Evolutionary conservation across 306 rosid species (phyloP), one percentile per base, ranked within the genome.

Genomic region (Cucurbita argyrosperma): DNA sequence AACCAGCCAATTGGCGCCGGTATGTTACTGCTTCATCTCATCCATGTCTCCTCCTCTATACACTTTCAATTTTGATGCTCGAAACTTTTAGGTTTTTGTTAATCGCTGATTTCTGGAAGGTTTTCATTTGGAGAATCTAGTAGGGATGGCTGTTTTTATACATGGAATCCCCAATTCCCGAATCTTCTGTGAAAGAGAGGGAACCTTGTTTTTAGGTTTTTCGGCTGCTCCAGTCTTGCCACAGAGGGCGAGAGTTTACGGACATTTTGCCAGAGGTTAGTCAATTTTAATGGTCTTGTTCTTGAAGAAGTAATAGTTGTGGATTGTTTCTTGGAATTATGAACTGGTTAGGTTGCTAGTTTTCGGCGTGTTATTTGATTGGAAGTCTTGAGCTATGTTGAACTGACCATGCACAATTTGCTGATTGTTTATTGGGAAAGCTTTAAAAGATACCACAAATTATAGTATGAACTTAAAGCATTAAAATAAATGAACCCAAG

Each of bases 221-320:
- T 78, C 88, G 45, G 78, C 89, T 83, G 73, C 83, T 74, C 87
- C 96, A 71, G 74, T 57, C 74, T 66, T 80, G 55, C 84, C 71
- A 9, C 64, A 74, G 16, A 67, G 65, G 82, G 74, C 51, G 52
- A 70, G 79, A 72, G 76, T 77, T 72, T 82, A 52, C 75, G 75
- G 56, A 66, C 72, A 81, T 79, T 84, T 73, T 50, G 78, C 47
- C 37, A 75, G 79, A 84, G 96, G 96, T 90, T 56, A 73, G 84
- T 82, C 57, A 46, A 67, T 71, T 10, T 46, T 73, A 68, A n/a
- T 16, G 18, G 46, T 14, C 52, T 21, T 65, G 67, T 71, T 70
- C 6, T 65, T n/a, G 15, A 65, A 39, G 13, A 16, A n/a, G 53
- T 65, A 65, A 65, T 42, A n/a, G 53, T 10, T 11, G 51, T 11